Conservation (phyloP, 495 filamentous ascomycete species). For the Usnea hakonensis region DNA sequence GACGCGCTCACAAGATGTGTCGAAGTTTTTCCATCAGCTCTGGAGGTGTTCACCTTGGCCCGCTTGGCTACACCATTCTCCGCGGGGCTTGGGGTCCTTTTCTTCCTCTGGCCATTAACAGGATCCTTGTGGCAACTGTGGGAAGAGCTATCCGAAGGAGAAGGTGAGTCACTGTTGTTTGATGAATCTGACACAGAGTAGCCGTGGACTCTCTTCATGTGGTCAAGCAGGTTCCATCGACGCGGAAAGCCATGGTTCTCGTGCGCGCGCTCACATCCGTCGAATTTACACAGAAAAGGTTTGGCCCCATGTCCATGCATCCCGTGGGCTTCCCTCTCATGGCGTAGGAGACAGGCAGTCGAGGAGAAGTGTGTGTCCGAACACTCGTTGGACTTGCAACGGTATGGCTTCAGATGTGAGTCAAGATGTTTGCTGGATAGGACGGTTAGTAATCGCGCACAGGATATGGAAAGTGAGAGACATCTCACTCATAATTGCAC, state of each 20-base stretch:
- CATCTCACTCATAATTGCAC: constrained; percentile 90
- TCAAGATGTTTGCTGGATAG: constrained; percentile 79
- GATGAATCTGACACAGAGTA: constrained; percentile 40
- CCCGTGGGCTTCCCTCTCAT: constrained; percentile 89
- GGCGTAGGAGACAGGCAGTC: constrained; percentile 87
- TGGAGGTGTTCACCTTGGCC: constrained; percentile 9
- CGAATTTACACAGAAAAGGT: constrained; percentile 75
- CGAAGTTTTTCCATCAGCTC: background rate
- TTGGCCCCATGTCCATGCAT: constrained; percentile 91
- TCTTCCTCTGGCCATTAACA: constrained; percentile 14
- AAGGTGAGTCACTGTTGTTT: constrained; percentile 10
- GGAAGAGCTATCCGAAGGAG: constrained; percentile 9
- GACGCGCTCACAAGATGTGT: background rate
- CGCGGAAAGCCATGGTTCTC: constrained; percentile 81
- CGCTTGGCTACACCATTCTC: constrained; percentile 14
- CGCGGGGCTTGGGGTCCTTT: constrained; percentile 17
- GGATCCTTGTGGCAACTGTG: background rate
- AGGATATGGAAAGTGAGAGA: constrained; percentile 7
- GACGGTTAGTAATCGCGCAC: constrained; percentile 30
- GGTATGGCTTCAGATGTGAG: constrained; percentile 88
- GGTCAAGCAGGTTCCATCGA: constrained; percentile 88
- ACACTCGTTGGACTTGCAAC: constrained; percentile 75
- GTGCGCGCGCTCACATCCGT: constrained; percentile 72
- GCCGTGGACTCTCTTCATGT: constrained; percentile 90
- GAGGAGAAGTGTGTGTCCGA: constrained; percentile 74